phyloP scores from a whole-genome alignment of 75 land plant genomes.

The Picea glauca region DNA sequence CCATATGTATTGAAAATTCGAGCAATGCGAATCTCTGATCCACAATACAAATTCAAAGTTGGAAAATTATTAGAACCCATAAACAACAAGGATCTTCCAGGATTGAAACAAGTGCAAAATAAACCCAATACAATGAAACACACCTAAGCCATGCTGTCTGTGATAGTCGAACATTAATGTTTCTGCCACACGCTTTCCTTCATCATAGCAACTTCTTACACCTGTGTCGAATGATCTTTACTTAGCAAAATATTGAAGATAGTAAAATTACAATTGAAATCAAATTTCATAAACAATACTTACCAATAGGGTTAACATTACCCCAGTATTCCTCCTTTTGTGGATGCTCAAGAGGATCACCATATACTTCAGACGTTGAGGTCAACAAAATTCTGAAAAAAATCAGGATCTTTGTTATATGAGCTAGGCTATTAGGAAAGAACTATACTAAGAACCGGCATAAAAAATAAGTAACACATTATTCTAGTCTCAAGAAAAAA shows the following conservation, averaged over 20 bases:
- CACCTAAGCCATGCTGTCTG: slow-evolving; percentile 91
- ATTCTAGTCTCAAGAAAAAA: not conserved
- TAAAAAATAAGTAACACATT: not conserved
- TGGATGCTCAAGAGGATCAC: slow-evolving; percentile 86
- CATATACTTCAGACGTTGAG: slow-evolving; percentile 86
- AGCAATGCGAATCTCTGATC: slow-evolving; percentile 73
- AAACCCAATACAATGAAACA: slow-evolving; percentile 1
- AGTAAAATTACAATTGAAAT: not conserved
- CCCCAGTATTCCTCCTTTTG: slow-evolving; percentile 85
- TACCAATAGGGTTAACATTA: slow-evolving; percentile 90
- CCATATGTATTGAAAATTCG: slow-evolving; percentile 90
- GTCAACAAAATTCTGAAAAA: slow-evolving; percentile 71
- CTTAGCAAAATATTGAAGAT: not conserved
- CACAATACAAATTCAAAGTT: not conserved
- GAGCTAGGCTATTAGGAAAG: not conserved
- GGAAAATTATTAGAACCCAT: not conserved
- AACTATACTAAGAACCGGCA: not conserved
- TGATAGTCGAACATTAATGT: slow-evolving; percentile 97
- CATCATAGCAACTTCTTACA: slow-evolving; percentile 97
- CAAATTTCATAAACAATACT: not conserved
- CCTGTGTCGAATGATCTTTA: slow-evolving; percentile 35
- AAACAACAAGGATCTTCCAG: not conserved
- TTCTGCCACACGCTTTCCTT: slow-evolving; percentile 97
- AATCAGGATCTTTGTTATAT: not conserved
- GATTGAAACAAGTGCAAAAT: not conserved